Percentiles rank a stretch among this genome's conserved stretches.
Evolutionary conservation across 495 filamentous ascomycete genomes (phyloP).

Genomic region (Xylaria bambusicola): DNA sequence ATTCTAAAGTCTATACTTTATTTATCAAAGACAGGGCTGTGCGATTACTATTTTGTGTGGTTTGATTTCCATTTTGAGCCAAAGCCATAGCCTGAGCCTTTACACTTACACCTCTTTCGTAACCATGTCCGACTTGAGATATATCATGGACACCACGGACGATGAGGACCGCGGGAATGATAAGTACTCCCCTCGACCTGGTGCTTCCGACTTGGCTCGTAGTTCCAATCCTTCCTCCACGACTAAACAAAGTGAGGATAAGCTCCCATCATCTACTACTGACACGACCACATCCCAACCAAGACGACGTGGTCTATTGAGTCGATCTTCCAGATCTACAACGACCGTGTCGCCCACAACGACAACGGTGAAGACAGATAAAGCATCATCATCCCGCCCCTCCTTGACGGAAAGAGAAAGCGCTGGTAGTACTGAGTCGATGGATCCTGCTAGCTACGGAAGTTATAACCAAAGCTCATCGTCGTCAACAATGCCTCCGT

Average conservation of each 20-base stretch:
- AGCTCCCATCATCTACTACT: conserved; percentile 20
- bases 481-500: conserved; percentile 30
- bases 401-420: conserved; percentile 41
- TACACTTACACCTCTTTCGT: conserved; percentile 26
- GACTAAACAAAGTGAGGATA: conserved; percentile 26
- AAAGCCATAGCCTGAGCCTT: conserved; percentile 7
- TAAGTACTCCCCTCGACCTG: conserved; percentile 34
- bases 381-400: conserved; percentile 29
- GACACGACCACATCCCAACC: conserved; percentile 30
- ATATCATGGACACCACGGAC: conserved; percentile 51
- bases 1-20: conserved; percentile 38
- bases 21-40: conserved; percentile 42
- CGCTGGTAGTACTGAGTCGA: conserved; percentile 47
- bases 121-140: conserved; percentile 51
- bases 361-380: conserved; percentile 18
- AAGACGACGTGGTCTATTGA: conserved; percentile 28
- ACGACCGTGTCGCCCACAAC: conserved; percentile 25
- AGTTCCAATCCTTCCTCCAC: conserved; percentile 41
- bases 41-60: conserved; percentile 28
- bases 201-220: conserved; percentile 36
- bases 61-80: conserved; percentile 45
- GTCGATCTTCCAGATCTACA: conserved; percentile 31
- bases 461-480: conserved; percentile 33
- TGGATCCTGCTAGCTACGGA: conserved; percentile 41
- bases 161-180: conserved; percentile 37